A percentile compares a stretch with the other conserved stretches of the same genome.
Conservation (phyloP, 1,284 basidiomycete species). For the Pseudozyma hubeiensis region DNA sequence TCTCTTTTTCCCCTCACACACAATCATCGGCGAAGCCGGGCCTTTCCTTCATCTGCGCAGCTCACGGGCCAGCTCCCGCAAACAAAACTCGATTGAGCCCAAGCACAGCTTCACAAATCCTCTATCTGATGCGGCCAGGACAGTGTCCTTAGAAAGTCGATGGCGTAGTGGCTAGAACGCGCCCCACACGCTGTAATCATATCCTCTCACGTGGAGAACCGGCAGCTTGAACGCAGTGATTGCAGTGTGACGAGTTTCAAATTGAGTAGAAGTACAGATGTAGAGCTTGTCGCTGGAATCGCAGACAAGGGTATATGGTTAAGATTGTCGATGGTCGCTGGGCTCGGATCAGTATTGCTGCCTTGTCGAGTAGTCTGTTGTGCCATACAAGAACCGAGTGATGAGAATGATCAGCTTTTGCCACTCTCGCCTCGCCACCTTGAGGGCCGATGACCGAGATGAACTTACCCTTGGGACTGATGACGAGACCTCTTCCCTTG, state of each 20-base stretch:
- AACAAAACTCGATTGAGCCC: too few species aligned
- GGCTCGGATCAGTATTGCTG: conserved; percentile 48
- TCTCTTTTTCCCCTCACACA: too few species aligned
- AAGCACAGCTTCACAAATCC: too few species aligned
- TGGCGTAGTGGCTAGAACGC: too few species aligned
- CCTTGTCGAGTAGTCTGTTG: conserved; percentile 60
- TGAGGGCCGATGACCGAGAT: not conserved
- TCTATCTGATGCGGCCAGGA: too few species aligned
- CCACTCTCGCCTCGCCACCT: not conserved
- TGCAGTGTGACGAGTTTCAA: not conserved
- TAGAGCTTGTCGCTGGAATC: not conserved
- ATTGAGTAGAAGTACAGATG: conserved; percentile 12
- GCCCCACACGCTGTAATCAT: too few species aligned
- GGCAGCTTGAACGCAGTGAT: not conserved
- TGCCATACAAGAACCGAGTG: not conserved
- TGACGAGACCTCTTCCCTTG: conserved; percentile 96
- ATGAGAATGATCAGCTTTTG: not conserved
- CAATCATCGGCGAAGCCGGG: too few species aligned
- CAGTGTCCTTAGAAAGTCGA: too few species aligned
- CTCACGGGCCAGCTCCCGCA: too few species aligned
- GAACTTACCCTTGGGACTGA: conserved; percentile 86
- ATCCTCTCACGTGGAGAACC: too few species aligned
- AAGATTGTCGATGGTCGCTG: not conserved
- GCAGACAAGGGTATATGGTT: conserved; percentile 17
- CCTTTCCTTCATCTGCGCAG: too few species aligned